These are phyloP conservation scores for Actinomortierella wolfii DNA, from an alignment of 371 early-diverging fungal genomes.

Conservation along the genomic window DNA sequence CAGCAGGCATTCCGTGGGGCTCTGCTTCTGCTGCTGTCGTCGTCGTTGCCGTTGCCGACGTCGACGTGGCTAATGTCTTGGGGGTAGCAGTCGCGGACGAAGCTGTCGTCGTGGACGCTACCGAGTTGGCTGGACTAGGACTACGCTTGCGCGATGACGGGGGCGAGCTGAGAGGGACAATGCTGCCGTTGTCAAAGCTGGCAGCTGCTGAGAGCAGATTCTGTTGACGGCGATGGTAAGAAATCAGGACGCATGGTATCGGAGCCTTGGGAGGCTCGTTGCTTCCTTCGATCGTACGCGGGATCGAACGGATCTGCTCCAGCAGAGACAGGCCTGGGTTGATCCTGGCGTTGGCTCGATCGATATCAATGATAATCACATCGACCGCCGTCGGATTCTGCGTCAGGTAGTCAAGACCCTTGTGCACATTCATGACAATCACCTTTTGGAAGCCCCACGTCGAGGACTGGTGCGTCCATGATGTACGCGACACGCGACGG, in stretches of 20 bases:
- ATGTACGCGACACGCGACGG: conserved; percentile 33
- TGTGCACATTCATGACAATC: conserved; percentile 24
- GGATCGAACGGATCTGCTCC: conserved; percentile 27
- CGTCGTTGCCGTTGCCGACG: no score
- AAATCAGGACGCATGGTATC: conserved; percentile 36
- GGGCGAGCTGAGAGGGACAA: background rate
- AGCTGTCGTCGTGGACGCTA: no score
- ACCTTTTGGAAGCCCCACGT: conserved; percentile 40
- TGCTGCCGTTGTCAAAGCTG: conserved; percentile 1
- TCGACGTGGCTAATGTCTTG: no score
- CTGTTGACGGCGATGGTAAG: conserved; percentile 24
- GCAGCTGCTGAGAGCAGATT: no score
- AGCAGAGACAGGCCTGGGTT: conserved; percentile 32
- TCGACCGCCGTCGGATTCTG: conserved; percentile 28
- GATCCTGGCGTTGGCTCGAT: conserved; percentile 29
- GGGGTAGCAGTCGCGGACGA: no score
- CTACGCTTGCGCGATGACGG: background rate
- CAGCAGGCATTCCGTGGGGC: no score
- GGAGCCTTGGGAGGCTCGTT: background rate
- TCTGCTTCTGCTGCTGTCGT: no score
- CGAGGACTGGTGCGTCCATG: conserved; percentile 39
- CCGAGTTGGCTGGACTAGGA: no score
- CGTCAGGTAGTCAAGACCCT: conserved; percentile 26
- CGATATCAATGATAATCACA: conserved; percentile 42
- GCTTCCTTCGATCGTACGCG: background rate